Evolutionary conservation across 2,329 filamentous ascomycete genomes (phyloP), one percentile per base, ranked within the genome.

Genomic region (Nigrograna mackinnonii): DNA sequence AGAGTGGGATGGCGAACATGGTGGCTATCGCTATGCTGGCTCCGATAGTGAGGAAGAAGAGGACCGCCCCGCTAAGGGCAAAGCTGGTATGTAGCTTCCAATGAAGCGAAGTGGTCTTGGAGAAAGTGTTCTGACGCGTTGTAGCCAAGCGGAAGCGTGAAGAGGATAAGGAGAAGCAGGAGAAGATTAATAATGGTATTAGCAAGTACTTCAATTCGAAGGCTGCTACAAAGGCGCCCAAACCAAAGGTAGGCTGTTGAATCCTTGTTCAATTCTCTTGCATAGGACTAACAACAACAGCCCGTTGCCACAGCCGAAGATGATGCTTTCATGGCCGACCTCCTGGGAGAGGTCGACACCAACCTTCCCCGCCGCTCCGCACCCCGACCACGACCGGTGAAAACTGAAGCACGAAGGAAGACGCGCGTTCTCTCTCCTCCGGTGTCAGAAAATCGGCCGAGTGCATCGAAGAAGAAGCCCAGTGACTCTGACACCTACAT

Each of bases 191-290:
- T 68, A 87, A 88, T 61, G 87, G 91, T 56, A 97, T 99, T 64
- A 91, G 86, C 70, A 92, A 95, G 60, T 99, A 95, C 71, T 97
- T 99, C 67, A 92, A 82, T 54, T 88, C 87, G 56, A 90, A 89
- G 41, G 80, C 82, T 22, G 75, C 76, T 24, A 69, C 75, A 26
- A 68, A 73, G 37, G 85, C 84, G 43, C 76, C 85, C 12, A 97
- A 96, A 66, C 79, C 87, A 14, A 97, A 96, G 80, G 90, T 91
- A 69, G 44, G 69, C 20, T 44, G 44, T 6, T 22, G n/a, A 2
- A n/a, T 9, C 4, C 32, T 4, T 22, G 18, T 13, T 19, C n/a
- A 9, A 2, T 18, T 6, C 12, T 18, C 12, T 34, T 18, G 20
- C 12, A 21, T 22, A 11, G 12, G 35, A 14, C n/a, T 7, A 5